Evolutionary conservation across 2,329 filamentous ascomycete genomes (phyloP).

Genomic region (Anisogramma anomala): DNA sequence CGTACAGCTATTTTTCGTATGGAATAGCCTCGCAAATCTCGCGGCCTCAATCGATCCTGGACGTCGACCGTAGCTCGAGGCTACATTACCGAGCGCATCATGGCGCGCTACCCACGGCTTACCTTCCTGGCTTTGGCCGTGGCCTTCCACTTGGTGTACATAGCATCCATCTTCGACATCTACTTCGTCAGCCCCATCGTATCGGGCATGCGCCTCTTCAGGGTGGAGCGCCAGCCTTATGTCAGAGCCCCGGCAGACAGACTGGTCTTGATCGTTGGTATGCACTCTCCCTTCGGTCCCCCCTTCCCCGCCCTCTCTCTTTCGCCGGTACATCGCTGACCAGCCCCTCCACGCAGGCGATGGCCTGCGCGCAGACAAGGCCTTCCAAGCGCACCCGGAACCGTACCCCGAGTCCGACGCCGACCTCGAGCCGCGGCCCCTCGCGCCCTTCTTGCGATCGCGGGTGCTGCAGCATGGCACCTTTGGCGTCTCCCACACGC

Average conservation of each 20-base stretch:
- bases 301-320: not conserved
- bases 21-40: no score
- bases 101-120: conserved; percentile 52
- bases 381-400: conserved; percentile 85
- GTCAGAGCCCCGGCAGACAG: conserved; percentile 72
- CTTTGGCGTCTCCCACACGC: conserved; percentile 93
- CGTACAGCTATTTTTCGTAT: no score
- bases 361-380: conserved; percentile 92
- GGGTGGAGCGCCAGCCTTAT: conserved; percentile 48
- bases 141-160: conserved; percentile 86
- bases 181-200: conserved; percentile 98
- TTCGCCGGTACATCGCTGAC: not conserved
- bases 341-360: conserved; percentile 45
- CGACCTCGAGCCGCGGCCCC: conserved; percentile 60
- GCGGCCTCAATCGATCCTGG: not conserved
- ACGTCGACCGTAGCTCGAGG: conserved; percentile 7
- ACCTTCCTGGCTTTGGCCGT: conserved; percentile 82
- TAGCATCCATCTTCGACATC: conserved; percentile 94
- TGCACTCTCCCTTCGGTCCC: conserved; percentile 16
- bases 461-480: conserved; percentile 81
- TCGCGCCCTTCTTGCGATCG: conserved; percentile 85
- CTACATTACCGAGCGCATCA: conserved; percentile 20
- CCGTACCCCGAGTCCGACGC: conserved; percentile 59
- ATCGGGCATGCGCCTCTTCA: conserved; percentile 79
- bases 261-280: conserved; percentile 87